Conservation (phyloP, 352 stramenopile species). For the Globisporangium emineosum region DNA sequence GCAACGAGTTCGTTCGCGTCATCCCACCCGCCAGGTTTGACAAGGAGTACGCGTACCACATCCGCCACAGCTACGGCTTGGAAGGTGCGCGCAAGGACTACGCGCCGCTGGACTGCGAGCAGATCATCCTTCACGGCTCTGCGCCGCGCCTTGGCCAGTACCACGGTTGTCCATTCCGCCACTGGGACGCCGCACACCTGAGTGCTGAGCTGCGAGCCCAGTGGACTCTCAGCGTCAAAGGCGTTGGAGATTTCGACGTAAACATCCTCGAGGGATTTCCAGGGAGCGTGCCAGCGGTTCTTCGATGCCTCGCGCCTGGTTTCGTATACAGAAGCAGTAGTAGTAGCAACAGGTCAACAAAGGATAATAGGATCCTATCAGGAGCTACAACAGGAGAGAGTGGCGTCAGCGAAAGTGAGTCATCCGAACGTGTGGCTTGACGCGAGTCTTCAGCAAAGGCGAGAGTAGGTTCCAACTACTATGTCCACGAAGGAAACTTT, state of each 20-base stretch:
- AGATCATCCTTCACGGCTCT: constrained; percentile 41
- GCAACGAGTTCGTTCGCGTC: constrained; percentile 59
- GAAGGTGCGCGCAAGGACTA: constrained; percentile 79
- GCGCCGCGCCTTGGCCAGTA: constrained; percentile 46
- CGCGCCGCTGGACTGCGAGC: constrained; percentile 45
- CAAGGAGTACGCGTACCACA: constrained; percentile 83
- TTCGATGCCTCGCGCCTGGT: constrained; percentile 42
- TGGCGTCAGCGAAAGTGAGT: constrained; percentile 6
- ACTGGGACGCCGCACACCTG: constrained; percentile 56
- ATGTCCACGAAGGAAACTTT: no score
- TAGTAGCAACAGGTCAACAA: no score
- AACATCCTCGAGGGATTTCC: constrained; percentile 28
- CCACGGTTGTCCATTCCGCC: constrained; percentile 80
- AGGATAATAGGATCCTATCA: no score
- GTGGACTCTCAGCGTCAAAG: constrained; percentile 17
- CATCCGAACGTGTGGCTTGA: constrained; percentile 62
- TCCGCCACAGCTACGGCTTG: constrained; percentile 84
- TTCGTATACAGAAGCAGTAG: constrained; percentile 15
- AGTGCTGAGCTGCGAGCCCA: constrained; percentile 61
- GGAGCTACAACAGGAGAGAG: no score
- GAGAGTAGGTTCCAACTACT: no score
- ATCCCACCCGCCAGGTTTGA: constrained; percentile 71
- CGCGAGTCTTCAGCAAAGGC: constrained; percentile 40
- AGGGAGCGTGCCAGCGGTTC: constrained; percentile 42
- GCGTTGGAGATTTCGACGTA: constrained; percentile 32